These are phyloP conservation scores for Pseudognaphalium luteoalbum DNA, from an alignment of 129 eudicot species.

Conservation along the genomic window DNA sequence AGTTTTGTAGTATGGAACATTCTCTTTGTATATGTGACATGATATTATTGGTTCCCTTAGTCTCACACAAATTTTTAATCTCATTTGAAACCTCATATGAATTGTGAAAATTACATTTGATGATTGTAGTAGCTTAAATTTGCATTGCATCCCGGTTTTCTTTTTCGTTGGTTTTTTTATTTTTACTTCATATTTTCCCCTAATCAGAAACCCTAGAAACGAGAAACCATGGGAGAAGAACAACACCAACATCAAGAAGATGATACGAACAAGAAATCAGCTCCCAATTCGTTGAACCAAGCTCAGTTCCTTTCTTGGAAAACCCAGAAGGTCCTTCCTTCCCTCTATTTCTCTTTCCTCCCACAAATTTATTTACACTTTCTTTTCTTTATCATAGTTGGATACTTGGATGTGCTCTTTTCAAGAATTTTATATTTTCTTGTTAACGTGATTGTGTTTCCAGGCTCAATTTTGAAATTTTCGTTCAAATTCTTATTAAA, in stretches of 20 bases:
- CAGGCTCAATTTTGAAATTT: not conserved
- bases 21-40: too few species aligned
- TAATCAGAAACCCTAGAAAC: slow-evolving; percentile 18
- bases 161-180: too few species aligned
- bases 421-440: not conserved
- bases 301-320: slow-evolving; percentile 75
- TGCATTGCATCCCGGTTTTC: too few species aligned
- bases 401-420: not conserved
- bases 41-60: too few species aligned
- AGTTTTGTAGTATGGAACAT: too few species aligned
- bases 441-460: not conserved
- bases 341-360: not conserved
- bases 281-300: slow-evolving; percentile 31
- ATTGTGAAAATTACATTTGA: too few species aligned
- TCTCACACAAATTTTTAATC: too few species aligned
- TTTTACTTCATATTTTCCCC: not conserved
- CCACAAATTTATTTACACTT: not conserved
- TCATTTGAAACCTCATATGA: too few species aligned
- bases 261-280: slow-evolving; percentile 5
- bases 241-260: not conserved
- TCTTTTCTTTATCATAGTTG: too few species aligned
- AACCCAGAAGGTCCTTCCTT: slow-evolving; percentile 58
- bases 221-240: not conserved
- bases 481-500: not conserved
- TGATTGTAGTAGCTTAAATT: too few species aligned